Conservation (phyloP, 768 basidiomycete species). For the Tephrocybe rancida region DNA sequence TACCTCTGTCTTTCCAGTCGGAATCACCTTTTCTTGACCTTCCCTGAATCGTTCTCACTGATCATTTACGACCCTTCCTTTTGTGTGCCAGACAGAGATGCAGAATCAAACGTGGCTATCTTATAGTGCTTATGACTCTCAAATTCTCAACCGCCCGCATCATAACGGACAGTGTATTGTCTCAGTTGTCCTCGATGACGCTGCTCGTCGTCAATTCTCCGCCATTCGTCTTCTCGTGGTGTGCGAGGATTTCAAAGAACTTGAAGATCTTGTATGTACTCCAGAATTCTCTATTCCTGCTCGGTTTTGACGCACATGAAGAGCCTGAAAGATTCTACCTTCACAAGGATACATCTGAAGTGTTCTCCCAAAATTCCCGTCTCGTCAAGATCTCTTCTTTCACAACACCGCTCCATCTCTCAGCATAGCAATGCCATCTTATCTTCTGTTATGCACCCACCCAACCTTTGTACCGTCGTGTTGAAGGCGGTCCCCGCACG, state of each 20-base stretch:
- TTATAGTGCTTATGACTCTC: background rate
- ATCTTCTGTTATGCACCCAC: background rate
- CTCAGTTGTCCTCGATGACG: background rate
- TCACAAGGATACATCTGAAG: background rate
- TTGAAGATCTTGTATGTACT: background rate
- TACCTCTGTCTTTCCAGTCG: too few species aligned
- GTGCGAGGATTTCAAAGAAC: background rate
- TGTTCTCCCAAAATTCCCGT: background rate
- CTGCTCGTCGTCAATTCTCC: background rate
- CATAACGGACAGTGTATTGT: background rate
- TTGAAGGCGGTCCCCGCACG: background rate
- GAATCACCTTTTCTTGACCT: too few species aligned
- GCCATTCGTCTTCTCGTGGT: constrained; percentile 2
- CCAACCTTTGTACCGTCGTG: background rate
- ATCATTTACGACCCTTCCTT: too few species aligned
- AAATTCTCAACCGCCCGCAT: background rate
- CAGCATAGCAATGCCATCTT: background rate
- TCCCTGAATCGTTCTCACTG: too few species aligned
- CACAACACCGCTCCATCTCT: background rate
- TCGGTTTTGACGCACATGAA: background rate
- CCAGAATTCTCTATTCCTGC: background rate
- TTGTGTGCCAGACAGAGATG: background rate
- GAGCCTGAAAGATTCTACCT: background rate
- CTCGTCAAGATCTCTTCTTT: background rate
- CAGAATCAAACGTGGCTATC: background rate